A percentile compares a stretch with the other conserved stretches of the same genome.
Conservation (phyloP, 441 rosid genomes). For the Erodium texanum region DNA sequence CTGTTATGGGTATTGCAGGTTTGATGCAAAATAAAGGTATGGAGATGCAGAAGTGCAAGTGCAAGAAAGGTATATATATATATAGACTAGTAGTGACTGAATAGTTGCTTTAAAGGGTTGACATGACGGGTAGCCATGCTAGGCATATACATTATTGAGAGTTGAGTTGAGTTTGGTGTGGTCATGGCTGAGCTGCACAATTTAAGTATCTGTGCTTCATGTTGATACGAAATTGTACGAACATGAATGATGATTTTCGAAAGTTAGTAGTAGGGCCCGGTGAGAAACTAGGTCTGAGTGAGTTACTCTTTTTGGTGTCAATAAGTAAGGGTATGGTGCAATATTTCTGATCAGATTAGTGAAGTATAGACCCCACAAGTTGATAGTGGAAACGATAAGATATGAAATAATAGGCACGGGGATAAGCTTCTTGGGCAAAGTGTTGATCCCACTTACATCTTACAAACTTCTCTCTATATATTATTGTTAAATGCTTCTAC, state of each 20-base stretch:
- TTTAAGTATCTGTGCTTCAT: conserved; percentile 13
- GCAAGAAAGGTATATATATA: conserved; percentile 31
- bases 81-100: conserved; percentile 24
- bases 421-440: conserved; percentile 33
- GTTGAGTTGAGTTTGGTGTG: not conserved
- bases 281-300: not conserved
- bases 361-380: conserved; percentile 53
- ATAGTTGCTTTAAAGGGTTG: conserved; percentile 33
- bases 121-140: conserved; percentile 33
- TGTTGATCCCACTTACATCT: conserved; percentile 25
- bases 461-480: not conserved
- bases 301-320: not conserved
- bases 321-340: conserved; percentile 18
- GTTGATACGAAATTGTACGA: conserved; percentile 58
- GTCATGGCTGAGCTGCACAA: not conserved
- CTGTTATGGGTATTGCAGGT: not conserved
- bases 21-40: not conserved
- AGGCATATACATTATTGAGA: not conserved
- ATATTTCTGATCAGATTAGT: not conserved
- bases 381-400: conserved; percentile 54
- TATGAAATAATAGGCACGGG: conserved; percentile 38
- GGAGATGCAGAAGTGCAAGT: conserved; percentile 13
- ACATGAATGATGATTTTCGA: conserved; percentile 18
- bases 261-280: conserved; percentile 7
- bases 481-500: conserved; percentile 4